Conservation (phyloP, 306 rosid genomes). For the Casuarina equisetifolia region DNA sequence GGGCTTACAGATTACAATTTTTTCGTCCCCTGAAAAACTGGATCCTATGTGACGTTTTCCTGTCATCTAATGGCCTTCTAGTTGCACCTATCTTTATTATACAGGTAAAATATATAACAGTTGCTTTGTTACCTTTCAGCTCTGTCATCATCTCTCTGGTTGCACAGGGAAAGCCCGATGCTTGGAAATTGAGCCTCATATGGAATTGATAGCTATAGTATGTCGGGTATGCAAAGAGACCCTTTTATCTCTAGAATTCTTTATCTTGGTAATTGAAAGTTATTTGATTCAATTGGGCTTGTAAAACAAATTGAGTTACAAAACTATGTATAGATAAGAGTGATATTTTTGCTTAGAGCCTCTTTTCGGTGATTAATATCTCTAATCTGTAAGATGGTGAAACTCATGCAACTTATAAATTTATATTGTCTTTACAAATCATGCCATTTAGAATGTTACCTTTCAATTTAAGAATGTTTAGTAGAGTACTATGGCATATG, state of each 20-base stretch:
- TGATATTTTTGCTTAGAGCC: too few species aligned
- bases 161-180: conserved; percentile 5
- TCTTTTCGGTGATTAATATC: too few species aligned
- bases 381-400: too few species aligned
- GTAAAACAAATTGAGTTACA: too few species aligned
- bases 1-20: conserved; percentile 8
- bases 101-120: neutral
- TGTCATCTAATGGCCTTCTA: neutral
- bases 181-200: conserved; percentile 11
- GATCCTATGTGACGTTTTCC: conserved; percentile 11
- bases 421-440: too few species aligned
- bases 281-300: too few species aligned
- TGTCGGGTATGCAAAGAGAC: conserved; percentile 20
- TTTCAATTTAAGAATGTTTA: too few species aligned
- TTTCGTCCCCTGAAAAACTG: neutral
- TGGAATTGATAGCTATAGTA: conserved; percentile 19
- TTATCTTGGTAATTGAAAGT: neutral
- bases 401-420: too few species aligned
- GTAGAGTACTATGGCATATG: too few species aligned
- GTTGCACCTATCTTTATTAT: neutral
- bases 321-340: too few species aligned
- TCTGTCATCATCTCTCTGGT: conserved; percentile 17
- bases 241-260: neutral
- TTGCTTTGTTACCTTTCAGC: neutral
- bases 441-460: too few species aligned